Evolutionary conservation across 345 rosid genomes (phyloP).

Genomic region (Sapria himalayana): DNA sequence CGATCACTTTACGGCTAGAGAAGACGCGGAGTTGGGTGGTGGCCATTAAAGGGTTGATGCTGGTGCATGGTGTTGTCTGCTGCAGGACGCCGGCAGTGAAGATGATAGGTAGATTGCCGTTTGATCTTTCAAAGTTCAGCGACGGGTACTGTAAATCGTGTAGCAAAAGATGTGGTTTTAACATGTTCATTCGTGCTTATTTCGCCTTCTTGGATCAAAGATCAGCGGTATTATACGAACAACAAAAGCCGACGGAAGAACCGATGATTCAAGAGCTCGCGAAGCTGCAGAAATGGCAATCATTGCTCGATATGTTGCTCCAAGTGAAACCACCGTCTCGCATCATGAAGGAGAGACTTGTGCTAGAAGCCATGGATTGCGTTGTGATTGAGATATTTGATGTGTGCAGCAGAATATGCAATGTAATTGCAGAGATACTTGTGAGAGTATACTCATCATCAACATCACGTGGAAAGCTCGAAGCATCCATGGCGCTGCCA

Average conservation of each 20-base stretch:
- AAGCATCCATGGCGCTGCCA: conserved; percentile 30
- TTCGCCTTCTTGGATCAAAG: conserved; percentile 47
- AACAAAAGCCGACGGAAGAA: conserved; percentile 9
- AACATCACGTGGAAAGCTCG: conserved; percentile 18
- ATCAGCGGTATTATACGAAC: conserved; percentile 17
- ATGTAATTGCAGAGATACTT: conserved; percentile 23
- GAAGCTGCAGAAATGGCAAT: conserved; percentile 28
- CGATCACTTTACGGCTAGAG: conserved; percentile 29
- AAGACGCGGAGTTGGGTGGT: conserved; percentile 58
- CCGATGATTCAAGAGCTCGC: conserved; percentile 19
- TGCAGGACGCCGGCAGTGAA: conserved; percentile 25
- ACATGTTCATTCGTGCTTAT: conserved; percentile 36
- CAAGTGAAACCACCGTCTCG: conserved; percentile 31
- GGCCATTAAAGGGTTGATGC: conserved; percentile 53
- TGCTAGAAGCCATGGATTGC: conserved; percentile 63
- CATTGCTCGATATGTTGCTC: conserved; percentile 36
- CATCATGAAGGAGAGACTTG: conserved; percentile 23
- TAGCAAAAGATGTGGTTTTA: conserved; percentile 25
- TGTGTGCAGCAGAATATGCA: conserved; percentile 38
- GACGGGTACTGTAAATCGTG: conserved; percentile 17
- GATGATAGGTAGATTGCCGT: conserved; percentile 38
- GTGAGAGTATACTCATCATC: conserved; percentile 15
- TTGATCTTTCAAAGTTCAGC: conserved; percentile 44
- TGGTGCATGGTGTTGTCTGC: conserved; percentile 61
- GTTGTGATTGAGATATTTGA: conserved; percentile 37